A percentile compares a stretch with the other conserved stretches of the same genome.
phyloP scores from a whole-genome alignment of 805 yeast species.

The Saturnispora quitensis region DNA sequence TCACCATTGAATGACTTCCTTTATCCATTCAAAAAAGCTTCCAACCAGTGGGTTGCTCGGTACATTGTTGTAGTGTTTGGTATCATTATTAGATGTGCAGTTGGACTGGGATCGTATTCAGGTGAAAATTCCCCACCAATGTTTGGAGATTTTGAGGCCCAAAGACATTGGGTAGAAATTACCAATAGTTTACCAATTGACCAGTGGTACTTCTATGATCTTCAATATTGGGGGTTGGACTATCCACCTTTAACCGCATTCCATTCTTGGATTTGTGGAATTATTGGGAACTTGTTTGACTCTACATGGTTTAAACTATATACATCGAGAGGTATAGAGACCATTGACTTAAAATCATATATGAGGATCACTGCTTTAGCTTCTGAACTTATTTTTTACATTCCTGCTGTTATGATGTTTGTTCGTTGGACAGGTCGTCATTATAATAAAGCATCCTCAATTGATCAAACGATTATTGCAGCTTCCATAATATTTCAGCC shows the following conservation, averaged over 20 bases:
- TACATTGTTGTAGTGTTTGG: conserved; percentile 68
- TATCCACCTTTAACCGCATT: conserved; percentile 96
- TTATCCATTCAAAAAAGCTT: conserved; percentile 70
- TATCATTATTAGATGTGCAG: conserved; percentile 68
- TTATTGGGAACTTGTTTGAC: conserved; percentile 55
- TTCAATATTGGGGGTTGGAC: conserved; percentile 93
- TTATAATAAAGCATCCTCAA: conserved; percentile 39
- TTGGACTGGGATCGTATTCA: conserved; percentile 83
- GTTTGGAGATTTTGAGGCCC: conserved; percentile 96
- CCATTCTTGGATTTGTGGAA: conserved; percentile 77
- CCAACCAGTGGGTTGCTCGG: conserved; percentile 85
- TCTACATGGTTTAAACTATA: conserved; percentile 70
- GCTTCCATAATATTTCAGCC: conserved; percentile 84
- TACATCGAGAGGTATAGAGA: conserved; percentile 68
- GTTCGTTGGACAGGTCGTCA: conserved; percentile 63
- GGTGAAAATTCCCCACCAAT: conserved; percentile 67
- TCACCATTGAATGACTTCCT: conserved; percentile 74
- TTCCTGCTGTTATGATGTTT: conserved; percentile 72
- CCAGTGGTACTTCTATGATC: conserved; percentile 84
- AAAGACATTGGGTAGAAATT: conserved; percentile 95
- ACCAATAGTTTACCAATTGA: conserved; percentile 65
- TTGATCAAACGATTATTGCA: conserved; percentile 68
- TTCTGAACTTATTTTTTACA: conserved; percentile 64
- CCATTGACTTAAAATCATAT: conserved; percentile 56
- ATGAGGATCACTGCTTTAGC: conserved; percentile 76